Evolutionary conservation across 495 filamentous ascomycete species (phyloP).

Genomic region (Hyaloscypha bicolor): DNA sequence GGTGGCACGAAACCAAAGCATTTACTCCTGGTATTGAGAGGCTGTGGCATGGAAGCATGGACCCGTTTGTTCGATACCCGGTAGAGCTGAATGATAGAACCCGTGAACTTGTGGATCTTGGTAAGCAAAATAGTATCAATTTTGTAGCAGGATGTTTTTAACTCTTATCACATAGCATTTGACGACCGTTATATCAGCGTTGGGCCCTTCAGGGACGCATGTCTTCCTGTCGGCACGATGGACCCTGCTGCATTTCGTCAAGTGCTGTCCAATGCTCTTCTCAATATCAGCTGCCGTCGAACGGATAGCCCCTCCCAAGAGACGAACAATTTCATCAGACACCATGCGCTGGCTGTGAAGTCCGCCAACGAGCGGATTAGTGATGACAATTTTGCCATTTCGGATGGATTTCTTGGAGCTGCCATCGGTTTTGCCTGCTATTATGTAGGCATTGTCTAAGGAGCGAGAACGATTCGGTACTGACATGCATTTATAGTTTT

Average conservation of each 20-base stretch:
- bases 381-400: neutral
- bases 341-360: constrained; percentile 17
- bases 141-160: neutral
- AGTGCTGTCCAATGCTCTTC: constrained; percentile 18
- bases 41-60: constrained; percentile 14
- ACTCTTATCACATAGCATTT: constrained; percentile 9
- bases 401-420: constrained; percentile 14
- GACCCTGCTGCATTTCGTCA: constrained; percentile 24
- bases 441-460: constrained; percentile 4
- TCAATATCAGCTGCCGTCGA: constrained; percentile 9
- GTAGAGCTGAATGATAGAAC: constrained; percentile 17
- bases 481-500: neutral
- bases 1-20: too few species aligned
- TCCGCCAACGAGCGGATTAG: neutral
- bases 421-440: constrained; percentile 21
- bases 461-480: neutral
- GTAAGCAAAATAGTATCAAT: neutral
- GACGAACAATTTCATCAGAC: neutral
- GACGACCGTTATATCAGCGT: constrained; percentile 13
- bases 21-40: constrained; percentile 2
- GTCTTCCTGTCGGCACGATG: constrained; percentile 22
- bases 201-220: constrained; percentile 20
- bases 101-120: constrained; percentile 17
- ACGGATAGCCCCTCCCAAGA: neutral
- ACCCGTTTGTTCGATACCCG: constrained; percentile 25